phyloP scores from a whole-genome alignment of 2,329 filamentous ascomycete species.

The Metarhizium album region DNA sequence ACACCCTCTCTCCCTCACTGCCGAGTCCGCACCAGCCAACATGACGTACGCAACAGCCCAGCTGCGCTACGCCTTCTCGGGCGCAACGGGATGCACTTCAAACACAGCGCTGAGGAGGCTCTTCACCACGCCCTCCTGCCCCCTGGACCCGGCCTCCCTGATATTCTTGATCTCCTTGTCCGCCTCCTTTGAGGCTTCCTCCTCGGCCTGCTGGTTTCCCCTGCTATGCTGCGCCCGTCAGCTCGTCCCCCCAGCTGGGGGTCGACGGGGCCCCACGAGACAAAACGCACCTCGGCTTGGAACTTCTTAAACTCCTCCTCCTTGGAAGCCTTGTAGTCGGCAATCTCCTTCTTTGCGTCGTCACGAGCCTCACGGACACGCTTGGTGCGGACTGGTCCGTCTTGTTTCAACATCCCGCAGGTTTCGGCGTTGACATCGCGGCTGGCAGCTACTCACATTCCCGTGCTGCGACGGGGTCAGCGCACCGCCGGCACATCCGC shows the following conservation, averaged over 20 bases:
- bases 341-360: slow-evolving; percentile 96
- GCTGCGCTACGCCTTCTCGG: slow-evolving; percentile 18
- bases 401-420: background rate
- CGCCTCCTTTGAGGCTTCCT: slow-evolving; percentile 67
- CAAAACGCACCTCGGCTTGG: slow-evolving; percentile 52
- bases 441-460: slow-evolving; percentile 56
- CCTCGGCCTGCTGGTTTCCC: slow-evolving; percentile 72
- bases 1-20: background rate
- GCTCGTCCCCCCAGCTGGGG: background rate
- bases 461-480: slow-evolving; percentile 46
- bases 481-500: background rate
- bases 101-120: slow-evolving; percentile 79
- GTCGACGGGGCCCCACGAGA: too few species aligned
- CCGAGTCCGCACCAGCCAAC: background rate
- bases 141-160: slow-evolving; percentile 66
- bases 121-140: slow-evolving; percentile 67
- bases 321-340: slow-evolving; percentile 80
- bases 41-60: background rate
- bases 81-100: slow-evolving; percentile 62
- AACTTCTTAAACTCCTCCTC: slow-evolving; percentile 94
- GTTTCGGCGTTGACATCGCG: background rate
- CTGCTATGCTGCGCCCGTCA: slow-evolving; percentile 60
- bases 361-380: slow-evolving; percentile 91
- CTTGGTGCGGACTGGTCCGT: slow-evolving; percentile 60
- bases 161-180: slow-evolving; percentile 77